These are phyloP conservation scores for Neonectria neomacrospora DNA, from an alignment of 2,329 filamentous ascomycete genomes.

Conservation along the genomic window DNA sequence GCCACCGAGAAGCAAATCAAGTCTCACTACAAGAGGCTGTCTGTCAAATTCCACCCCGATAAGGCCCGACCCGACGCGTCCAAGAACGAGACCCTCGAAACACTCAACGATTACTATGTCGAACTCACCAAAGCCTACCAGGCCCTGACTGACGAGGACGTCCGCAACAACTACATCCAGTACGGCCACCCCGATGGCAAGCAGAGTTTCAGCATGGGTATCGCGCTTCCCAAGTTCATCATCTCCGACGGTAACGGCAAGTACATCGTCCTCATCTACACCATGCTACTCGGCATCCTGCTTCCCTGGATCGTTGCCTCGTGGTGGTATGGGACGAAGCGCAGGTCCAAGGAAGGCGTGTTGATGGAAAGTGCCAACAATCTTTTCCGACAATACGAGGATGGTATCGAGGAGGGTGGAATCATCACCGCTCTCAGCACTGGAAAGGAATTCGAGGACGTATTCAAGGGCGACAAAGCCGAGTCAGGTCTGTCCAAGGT, in stretches of 20 bases:
- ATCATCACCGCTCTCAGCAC: conserved; percentile 84
- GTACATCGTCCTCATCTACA: conserved; percentile 92
- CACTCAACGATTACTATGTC: conserved; percentile 88
- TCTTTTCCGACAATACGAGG: conserved; percentile 92
- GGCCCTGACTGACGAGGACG: conserved; percentile 94
- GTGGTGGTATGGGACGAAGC: conserved; percentile 99
- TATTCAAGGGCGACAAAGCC: conserved; percentile 80
- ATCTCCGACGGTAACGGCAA: conserved; percentile 94
- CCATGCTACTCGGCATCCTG: conserved; percentile 85
- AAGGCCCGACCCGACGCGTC: conserved; percentile 84
- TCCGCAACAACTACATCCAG: conserved; percentile 96
- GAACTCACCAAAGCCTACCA: conserved; percentile 99
- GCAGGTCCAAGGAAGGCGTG: conserved; percentile 91
- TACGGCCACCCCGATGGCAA: conserved; percentile 98
- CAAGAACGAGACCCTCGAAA: conserved; percentile 90
- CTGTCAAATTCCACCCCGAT: conserved; percentile 90
- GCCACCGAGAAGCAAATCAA: conserved; percentile 92
- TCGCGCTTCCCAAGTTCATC: conserved; percentile 92
- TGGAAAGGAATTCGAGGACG: conserved; percentile 84
- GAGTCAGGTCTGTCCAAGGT: conserved; percentile 85
- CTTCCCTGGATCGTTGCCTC: conserved; percentile 93
- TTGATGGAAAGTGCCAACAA: conserved; percentile 93
- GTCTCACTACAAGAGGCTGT: conserved; percentile 87
- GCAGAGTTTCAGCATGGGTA: conserved; percentile 97
- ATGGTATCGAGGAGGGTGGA: conserved; percentile 81